Base-by-base conservation (phyloP, 805 yeast genomes). In the Yamadazyma akitaensis region DNA sequence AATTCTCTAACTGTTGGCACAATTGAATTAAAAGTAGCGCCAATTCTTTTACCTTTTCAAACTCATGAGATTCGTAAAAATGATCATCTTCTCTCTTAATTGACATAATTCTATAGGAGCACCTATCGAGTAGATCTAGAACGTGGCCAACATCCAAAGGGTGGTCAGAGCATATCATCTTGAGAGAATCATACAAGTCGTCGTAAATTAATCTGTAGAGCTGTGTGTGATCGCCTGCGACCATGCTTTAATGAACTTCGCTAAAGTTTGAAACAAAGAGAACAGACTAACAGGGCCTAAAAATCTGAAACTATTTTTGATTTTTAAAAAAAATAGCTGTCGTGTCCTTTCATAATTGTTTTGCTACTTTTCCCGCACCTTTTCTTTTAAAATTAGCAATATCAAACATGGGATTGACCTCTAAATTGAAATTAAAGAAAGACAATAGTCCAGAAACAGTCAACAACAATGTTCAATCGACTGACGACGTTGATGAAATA, bases 401-500 rank as follows among this genome's bases (percentile, higher is more conserved):
- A 19, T 19, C 26, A 19, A 36, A 6, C 38, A 42, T 42, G 45
- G 45, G 45, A 24, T 42, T 42, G 30, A 36, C 45, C 6, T 35
- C 45, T n/a, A 42, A 36, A 19, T 35, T 42, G 34, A 40, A 38
- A 18, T 17, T 45, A 19, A 40, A 47, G 35, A 44, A 44, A 35
- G 46, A 46, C 37, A 43, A 38, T 17, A 43, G 46, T 39, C 42
- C 36, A 24, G 49, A 45, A 8, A 30, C 44, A 8, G 26, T 42
- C n/a, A 41, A 37, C 14, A 43, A 12, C 39, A 9, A 10, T 12
- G 25, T 7, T 14, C 37, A 32, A 14, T 41, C 16, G 37, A 53
- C 76, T 3, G 94, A 85, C 60, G 97, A 90, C 62, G 77, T 89
- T 41, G 98, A 94, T 65, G 98, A 91, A 62, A 82, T 91, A 35